Evolutionary conservation across 352 stramenopile species (phyloP), one percentile per base, ranked within the genome.

Genomic region (Pythium guiyangense): DNA sequence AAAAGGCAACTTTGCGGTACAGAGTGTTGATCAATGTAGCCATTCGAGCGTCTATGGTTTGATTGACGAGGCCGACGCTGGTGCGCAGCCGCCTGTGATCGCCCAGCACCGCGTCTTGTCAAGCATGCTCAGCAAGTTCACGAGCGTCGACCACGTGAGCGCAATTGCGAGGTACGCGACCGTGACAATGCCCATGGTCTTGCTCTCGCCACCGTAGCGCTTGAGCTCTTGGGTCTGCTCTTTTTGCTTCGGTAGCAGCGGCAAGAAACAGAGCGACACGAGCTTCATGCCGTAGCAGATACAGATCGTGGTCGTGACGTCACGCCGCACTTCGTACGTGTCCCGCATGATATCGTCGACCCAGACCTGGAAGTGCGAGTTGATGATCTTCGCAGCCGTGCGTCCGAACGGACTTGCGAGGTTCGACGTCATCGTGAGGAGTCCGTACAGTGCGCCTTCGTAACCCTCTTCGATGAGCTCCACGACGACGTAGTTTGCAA

Each of bases 201-300:
- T 63, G 26, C 73, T 86, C 10, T 63, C 71, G 5, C 71, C 75
- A 12, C 75, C 73, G 3, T 45, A 58, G 15, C 57, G 63, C 50
- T 76, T 75, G 39, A 86, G 56, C 37, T 73, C 68, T 39, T 84
- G 77, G 11, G 73, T 83, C 54, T 78, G 67, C 1, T 49, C 52
- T 52, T 81, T 81, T 46, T 87, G 77, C 0, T 63, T 65, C 52
- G 77, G 77, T 25, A 87, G 57, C 59, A 85, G 52, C 52, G 66
- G 68, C 20, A 87, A 48, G 47, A 80, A 80, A 9, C 54, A 59
- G 40, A 88, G 49, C 50, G 77, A 83, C 6, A 79, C 20, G 14
- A 85, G 44, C 64, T 88, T 88, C 64, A 74, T 74, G 18, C 53
- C 49, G 66, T 84, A 86, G 54, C 69, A 79, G 20, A 86, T 78